Percentiles rank a stretch among this genome's conserved stretches.
Evolutionary conservation across 495 filamentous ascomycete species (phyloP).

Genomic region (Podospora didyma): DNA sequence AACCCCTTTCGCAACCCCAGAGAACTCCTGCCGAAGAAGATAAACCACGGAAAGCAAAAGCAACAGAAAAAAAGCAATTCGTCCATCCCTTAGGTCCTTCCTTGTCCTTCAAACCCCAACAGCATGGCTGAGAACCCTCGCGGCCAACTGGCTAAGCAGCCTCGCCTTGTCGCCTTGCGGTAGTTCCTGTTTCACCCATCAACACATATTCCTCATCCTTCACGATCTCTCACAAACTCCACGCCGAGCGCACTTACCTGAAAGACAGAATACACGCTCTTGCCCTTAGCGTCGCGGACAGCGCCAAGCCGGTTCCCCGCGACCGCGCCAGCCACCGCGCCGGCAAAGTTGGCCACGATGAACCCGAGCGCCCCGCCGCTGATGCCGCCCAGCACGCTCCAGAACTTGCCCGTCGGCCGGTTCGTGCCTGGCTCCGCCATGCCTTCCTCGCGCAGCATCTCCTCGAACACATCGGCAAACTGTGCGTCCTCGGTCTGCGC

Average conservation of each 20-base stretch:
- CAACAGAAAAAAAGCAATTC: too few relatives aligned
- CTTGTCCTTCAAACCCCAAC: constrained; percentile 33
- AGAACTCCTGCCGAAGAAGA: too few relatives aligned
- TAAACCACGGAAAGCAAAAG: too few relatives aligned
- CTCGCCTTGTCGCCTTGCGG: constrained; percentile 74
- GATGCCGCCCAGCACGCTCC: constrained; percentile 78
- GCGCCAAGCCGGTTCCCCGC: constrained; percentile 88
- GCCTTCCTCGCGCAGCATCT: constrained; percentile 95
- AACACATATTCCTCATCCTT: constrained; percentile 1
- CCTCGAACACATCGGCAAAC: constrained; percentile 90
- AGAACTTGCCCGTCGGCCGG: constrained; percentile 69
- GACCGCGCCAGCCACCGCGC: constrained; percentile 83
- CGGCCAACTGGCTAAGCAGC: constrained; percentile 70
- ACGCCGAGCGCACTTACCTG: constrained; percentile 34
- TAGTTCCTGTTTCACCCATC: constrained; percentile 50
- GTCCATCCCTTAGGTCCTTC: too few relatives aligned
- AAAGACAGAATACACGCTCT: constrained; percentile 93
- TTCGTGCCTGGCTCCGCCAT: constrained; percentile 48
- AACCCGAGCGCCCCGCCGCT: constrained; percentile 91
- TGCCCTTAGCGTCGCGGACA: constrained; percentile 82
- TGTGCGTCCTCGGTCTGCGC: constrained; percentile 61
- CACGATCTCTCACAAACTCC: background rate
- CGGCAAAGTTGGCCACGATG: constrained; percentile 88
- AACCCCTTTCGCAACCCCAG: too few relatives aligned
- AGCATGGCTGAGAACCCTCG: constrained; percentile 63